Percentiles rank a stretch among this genome's conserved stretches.
These are phyloP conservation scores for Leccinum obscurum DNA, from an alignment of 768 basidiomycete species.

Conservation along the genomic window DNA sequence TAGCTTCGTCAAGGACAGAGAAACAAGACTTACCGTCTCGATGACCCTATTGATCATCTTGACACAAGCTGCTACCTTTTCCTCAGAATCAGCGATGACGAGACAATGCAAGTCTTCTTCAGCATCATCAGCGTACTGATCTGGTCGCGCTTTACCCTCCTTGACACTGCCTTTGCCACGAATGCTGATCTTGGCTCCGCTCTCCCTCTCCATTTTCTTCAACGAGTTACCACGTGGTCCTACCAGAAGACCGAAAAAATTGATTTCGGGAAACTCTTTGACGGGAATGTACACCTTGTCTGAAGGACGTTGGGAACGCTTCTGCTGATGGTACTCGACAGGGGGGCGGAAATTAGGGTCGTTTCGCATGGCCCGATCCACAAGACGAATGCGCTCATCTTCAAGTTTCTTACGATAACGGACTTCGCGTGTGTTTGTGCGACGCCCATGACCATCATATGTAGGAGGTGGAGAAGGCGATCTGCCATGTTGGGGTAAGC, in stretches of 20 bases:
- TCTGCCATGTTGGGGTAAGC: slow-evolving; percentile 42
- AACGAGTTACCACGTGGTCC: slow-evolving; percentile 98
- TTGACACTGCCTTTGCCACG: slow-evolving; percentile 98
- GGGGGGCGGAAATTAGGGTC: slow-evolving; percentile 98
- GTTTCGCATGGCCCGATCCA: slow-evolving; percentile 95
- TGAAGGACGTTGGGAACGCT: slow-evolving; percentile 88
- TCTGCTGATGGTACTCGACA: slow-evolving; percentile 93
- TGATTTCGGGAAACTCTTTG: slow-evolving; percentile 99
- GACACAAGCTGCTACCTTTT: slow-evolving; percentile 89
- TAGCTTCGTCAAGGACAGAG: not conserved
- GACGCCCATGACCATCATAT: slow-evolving; percentile 95
- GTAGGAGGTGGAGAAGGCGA: slow-evolving; percentile 97
- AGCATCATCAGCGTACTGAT: slow-evolving; percentile 93
- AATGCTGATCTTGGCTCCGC: slow-evolving; percentile 97
- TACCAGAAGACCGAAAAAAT: slow-evolving; percentile 97
- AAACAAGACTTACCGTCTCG: slow-evolving; percentile 72
- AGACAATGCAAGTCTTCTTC: slow-evolving; percentile 99
- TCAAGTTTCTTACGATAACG: slow-evolving; percentile 96
- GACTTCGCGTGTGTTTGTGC: slow-evolving; percentile 98
- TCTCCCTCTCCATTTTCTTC: slow-evolving; percentile 99
- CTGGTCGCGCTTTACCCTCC: slow-evolving; percentile 95
- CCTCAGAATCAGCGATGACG: slow-evolving; percentile 88
- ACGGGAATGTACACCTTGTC: slow-evolving; percentile 99
- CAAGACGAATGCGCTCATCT: slow-evolving; percentile 88
- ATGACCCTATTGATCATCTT: slow-evolving; percentile 97